Evolutionary conservation across 495 filamentous ascomycete genomes (phyloP).

Genomic region (Penicillium malachiteum): DNA sequence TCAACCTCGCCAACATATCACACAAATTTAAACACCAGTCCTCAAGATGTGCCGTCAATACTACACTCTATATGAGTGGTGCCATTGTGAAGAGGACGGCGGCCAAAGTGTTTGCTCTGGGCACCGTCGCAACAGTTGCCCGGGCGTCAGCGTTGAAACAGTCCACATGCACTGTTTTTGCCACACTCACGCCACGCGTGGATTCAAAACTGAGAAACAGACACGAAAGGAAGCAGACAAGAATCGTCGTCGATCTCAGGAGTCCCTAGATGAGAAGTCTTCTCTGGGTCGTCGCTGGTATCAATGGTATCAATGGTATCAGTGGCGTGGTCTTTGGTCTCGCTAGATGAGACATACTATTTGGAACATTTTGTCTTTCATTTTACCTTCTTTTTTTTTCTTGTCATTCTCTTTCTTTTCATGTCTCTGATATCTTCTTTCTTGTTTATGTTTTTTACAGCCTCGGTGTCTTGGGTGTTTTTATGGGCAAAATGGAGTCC

Average conservation of each 20-base stretch:
- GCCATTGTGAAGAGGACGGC: slow-evolving; percentile 44
- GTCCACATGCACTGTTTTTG: slow-evolving; percentile 50
- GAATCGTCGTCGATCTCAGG: slow-evolving; percentile 21
- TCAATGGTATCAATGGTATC: slow-evolving; percentile 42
- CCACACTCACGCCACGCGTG: slow-evolving; percentile 38
- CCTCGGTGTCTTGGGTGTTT: slow-evolving; percentile 21
- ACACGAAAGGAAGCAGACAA: slow-evolving; percentile 29
- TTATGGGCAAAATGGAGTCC: not conserved
- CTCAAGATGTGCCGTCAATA: slow-evolving; percentile 44
- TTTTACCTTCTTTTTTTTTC: slow-evolving; percentile 1
- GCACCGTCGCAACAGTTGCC: slow-evolving; percentile 32
- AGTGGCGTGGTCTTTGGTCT: slow-evolving; percentile 28
- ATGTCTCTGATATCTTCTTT: slow-evolving; percentile 6
- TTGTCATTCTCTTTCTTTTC: slow-evolving; percentile 1
- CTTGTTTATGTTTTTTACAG: slow-evolving; percentile 7
- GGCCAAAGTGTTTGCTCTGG: slow-evolving; percentile 33
- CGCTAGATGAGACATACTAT: slow-evolving; percentile 18
- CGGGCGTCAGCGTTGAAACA: slow-evolving; percentile 37
- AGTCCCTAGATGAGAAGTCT: slow-evolving; percentile 33
- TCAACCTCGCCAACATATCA: not conserved
- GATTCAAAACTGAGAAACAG: slow-evolving; percentile 39
- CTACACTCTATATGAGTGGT: slow-evolving; percentile 45
- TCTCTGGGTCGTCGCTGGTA: slow-evolving; percentile 27
- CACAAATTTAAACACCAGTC: not conserved
- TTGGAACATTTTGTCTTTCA: slow-evolving; percentile 1